Evolutionary conservation across 176 grass and related monocot genomes (phyloP), one percentile per base, ranked within the genome.

Genomic region (Musa acuminata): DNA sequence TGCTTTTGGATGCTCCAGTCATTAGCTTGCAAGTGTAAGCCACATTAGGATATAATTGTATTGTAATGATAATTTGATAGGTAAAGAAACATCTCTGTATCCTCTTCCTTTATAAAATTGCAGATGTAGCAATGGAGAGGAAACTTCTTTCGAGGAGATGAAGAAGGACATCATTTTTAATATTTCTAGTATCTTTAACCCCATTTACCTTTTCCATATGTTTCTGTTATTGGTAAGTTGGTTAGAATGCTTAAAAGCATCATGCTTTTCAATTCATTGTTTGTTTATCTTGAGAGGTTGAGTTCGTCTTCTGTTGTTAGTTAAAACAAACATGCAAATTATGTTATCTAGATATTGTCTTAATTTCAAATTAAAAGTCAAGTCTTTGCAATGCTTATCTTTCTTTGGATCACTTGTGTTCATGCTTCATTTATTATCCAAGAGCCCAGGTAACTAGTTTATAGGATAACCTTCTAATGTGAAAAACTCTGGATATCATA

Each of bases 121-220:
- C 91, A 91, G 85, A 65, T 63, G 79, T 54, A 82, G 75, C 75
- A 66, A 57, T 75, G 72, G 49, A 78, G 74, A 51, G 74, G 79
- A 73, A 83, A 75, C 12, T 17, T 64, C 65, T 55, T 84, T 76
- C 64, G 53, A 82, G 64, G 71, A 88, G 68, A 80, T 78, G 58
- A 84, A 75, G 71, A 81, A 79, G 11, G 74, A 87, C 78, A 67
- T 85, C 26, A 78, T 93, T 77, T 77, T 65, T 77, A 23, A 52
- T 52, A 77, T 77, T 82, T 98, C 82, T 62, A 87, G 43, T 16
- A 87, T 93, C 90, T 88, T 89, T 55, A 78, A 98, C 64, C 94
- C 94, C 67, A 84, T 93, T 87, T 77, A 83, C 72, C 78, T 91
- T 72, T 98, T 93, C 79, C 94, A 97, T 86, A 10, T 87, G 52